Evolutionary conservation across 768 basidiomycete genomes (phyloP), one percentile per base, ranked within the genome.

Genomic region (Sistotremastrum niveocremeum): DNA sequence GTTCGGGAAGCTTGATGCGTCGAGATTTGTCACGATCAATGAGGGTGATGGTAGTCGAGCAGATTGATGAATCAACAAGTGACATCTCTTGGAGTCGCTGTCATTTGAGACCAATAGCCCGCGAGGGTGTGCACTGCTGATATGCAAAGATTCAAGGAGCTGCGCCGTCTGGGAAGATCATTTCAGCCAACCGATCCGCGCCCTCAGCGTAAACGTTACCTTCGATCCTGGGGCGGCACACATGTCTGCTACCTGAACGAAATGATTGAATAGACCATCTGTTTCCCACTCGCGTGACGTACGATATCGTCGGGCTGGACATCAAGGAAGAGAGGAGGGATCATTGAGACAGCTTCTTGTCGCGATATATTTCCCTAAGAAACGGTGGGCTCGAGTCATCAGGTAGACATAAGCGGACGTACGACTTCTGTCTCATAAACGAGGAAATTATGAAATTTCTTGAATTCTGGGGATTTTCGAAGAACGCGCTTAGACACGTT

Each of bases 181-280:
- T 37, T 37, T 3, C 10, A 39, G 42, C 2, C 20, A 9, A 5
- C 39, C 20, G 10, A 7, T 20, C 20, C 20, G 20, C 20, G 20
- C 20, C 20, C 20, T 20, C 41, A 42, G 34, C 5, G 45, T 5
- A 28, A 32, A 30, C 49, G 58, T 33, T 52, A 85, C 87, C 69
- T 99, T 99, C 28, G 91, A 95, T 4, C 95, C 95, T 0, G 95
- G 95, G 2, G 95, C 94, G 11, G 95, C 95, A 59, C 95, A 99
- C 87, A 94, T 90, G 61, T 99, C 95, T 55, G 98, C 79, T 12
- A 88, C 84, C 78, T 85, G 47, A 37, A n/a, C 46, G 8, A 33
- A 42, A 35, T 44, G 33, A 44, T n/a, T 35, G 12, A 39, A 28
- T 28, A 41, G 3, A 35, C 28, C 34, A 39, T 7, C 39, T 34